Evolutionary conservation across 805 yeast genomes (phyloP), one percentile per base, ranked within the genome.

Genomic region (Nakazawaea holstii): DNA sequence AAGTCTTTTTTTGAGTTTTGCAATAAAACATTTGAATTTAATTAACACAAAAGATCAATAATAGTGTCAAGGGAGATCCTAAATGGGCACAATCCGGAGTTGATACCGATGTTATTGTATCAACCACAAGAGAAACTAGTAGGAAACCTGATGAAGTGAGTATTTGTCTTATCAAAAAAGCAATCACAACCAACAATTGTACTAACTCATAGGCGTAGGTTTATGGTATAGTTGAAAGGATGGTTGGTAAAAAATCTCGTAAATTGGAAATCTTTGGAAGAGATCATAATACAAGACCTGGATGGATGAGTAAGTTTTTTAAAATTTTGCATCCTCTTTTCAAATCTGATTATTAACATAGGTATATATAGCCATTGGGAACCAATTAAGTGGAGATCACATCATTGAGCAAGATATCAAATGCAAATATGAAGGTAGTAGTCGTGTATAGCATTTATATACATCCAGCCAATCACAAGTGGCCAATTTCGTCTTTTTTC

Each of bases 201-300:
- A 37, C 20, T 36, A 17, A 35, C 35, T 10, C 9, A 15, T 14
- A 15, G 10, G 32, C 13, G 8, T 10, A 63, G 68, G 66, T 84
- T 11, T 91, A 91, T 60, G 94, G 84, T 8, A 80, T 92, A 51
- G 84, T 86, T 11, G 97, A 92, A 55, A 69, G 97, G 49, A 59
- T 91, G 37, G 96, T 84, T 4, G 97, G 97, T 0, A 70, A 70
- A 3, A 77, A 81, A 49, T 76, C 90, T 4, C 70, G 95, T 28
- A 91, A 92, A 59, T 69, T 92, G 29, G 97, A 92, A 62, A 79
- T 92, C 1, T 91, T 91, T 66, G 97, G 97, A 5, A 74, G 95
- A 48, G 85, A 82, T 53, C 92, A 87, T 58, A 91, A 92, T 58
- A 72, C 84, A 1, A 73, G 97, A 33, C 86, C 89, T 0, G 97